Base-by-base conservation (phyloP, 1,284 basidiomycete species). In the Papiliotrema laurentii region DNA sequence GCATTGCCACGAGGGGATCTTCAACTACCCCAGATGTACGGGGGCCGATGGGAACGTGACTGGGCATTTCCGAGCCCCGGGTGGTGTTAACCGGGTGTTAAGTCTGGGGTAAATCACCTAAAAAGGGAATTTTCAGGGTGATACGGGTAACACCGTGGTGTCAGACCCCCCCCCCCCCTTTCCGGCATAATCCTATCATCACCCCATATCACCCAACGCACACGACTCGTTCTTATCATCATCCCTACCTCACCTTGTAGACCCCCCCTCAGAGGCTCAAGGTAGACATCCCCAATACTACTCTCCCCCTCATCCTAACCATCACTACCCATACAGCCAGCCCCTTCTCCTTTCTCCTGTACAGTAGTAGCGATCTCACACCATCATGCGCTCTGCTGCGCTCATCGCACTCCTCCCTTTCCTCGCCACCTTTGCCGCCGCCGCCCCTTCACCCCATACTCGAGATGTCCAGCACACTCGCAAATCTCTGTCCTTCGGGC, bases 401-500 rank as follows among this genome's bases (percentile, higher is more conserved):
- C 68, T 73, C 47, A 40, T 73, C 44, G 54, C 72, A 42, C 63
- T 74, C 39, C 61, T 74, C 25, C 72, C 72, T 33, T 45, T 66
- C 21, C 63, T 74, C 31, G 72, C 69, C 54, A 57, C 60, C 49
- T 52, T 67, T 27, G 50, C 57, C 47, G 43, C 61, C 28, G 54
- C 56, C 34, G 34, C 31, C 34, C 33, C 38, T 19, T 21, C 28
- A 21, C 36, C 47, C 6, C 14, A 33, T 13, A 14, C 18, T 18
- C 44, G 35, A 5, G 21, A 24, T n/a, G 22, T 16, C 4, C 35
- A 35, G 25, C 41, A 36, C 22, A 28, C 53, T 28, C 81, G 88
- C 62, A 89, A 90, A 83, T 81, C 87, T 0, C 79, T 90, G 42
- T 81, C 83, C 11, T 91, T 89, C 66, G 88, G 88, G 10, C 85